Percentiles rank a stretch among this genome's conserved stretches.
These are phyloP conservation scores for Trichoderma sp. DNA, from an alignment of 2,329 filamentous ascomycete genomes.

Conservation along the genomic window DNA sequence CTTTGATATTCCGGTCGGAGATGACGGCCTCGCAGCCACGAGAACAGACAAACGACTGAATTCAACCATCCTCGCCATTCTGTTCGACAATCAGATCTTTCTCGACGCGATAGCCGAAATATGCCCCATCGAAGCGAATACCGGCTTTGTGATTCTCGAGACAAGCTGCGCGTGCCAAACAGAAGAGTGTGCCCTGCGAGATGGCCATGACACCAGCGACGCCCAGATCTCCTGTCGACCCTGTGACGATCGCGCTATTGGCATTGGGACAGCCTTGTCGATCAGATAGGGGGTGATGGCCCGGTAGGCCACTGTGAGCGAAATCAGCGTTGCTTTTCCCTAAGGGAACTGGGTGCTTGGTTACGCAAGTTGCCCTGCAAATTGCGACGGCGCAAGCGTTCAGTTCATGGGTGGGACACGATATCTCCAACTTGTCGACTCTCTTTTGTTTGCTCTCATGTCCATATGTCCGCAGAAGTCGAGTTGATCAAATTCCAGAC, in stretches of 20 bases:
- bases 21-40: neutral
- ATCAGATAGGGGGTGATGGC: neutral
- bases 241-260: neutral
- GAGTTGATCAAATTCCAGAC: too few relatives aligned
- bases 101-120: neutral
- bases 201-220: neutral
- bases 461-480: neutral
- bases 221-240: neutral
- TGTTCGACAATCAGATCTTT: neutral
- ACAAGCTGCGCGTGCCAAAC: neutral
- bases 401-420: neutral
- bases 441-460: neutral
- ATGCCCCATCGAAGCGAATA: neutral
- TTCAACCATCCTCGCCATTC: neutral
- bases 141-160: neutral
- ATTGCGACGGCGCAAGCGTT: neutral
- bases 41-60: neutral
- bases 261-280: neutral
- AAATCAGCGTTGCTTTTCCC: neutral
- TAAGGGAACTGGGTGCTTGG: neutral
- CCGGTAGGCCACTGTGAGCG: neutral
- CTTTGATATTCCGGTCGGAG: neutral
- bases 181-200: neutral
- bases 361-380: neutral
- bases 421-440: neutral